Percentiles rank a stretch among this genome's conserved stretches.
Conservation (phyloP, 768 basidiomycete genomes). For the Agaricus sinodeliciosus region DNA sequence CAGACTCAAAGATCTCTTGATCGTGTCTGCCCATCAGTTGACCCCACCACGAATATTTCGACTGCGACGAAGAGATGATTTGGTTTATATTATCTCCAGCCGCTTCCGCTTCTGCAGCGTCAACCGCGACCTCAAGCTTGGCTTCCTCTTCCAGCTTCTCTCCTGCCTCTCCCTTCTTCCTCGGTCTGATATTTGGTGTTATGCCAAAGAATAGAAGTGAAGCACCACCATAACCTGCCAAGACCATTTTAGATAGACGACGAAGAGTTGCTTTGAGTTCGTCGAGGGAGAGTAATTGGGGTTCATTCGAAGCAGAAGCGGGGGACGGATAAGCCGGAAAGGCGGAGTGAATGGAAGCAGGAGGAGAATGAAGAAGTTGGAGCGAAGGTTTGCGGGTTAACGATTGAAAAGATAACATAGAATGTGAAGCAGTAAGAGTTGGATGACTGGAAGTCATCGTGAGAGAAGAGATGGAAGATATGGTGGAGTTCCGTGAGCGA, state of each 20-base stretch:
- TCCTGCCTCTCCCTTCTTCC: conserved; percentile 8
- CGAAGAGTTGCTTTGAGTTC: conserved; percentile 68
- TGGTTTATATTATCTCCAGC: conserved; percentile 39
- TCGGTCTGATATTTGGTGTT: conserved; percentile 20
- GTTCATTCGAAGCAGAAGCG: conserved; percentile 12
- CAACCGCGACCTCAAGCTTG: conserved; percentile 57
- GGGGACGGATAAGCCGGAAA: conserved; percentile 11
- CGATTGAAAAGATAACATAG: conserved; percentile 17
- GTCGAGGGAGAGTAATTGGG: conserved; percentile 24
- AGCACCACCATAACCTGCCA: conserved; percentile 82
- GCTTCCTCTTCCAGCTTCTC: conserved; percentile 53
- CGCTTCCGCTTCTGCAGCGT: conserved; percentile 66
- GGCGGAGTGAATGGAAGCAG: conserved; percentile 7
- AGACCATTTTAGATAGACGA: conserved; percentile 73
- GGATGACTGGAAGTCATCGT: neutral
- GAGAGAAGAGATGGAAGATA: conserved; percentile 1
- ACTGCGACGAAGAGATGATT: conserved; percentile 34
- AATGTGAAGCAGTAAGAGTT: neutral
- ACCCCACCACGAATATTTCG: conserved; percentile 76
- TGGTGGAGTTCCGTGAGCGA: conserved; percentile 2
- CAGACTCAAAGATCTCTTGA: conserved; percentile 75
- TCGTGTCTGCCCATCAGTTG: conserved; percentile 76
- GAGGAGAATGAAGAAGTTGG: neutral
- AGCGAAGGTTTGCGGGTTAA: conserved; percentile 17
- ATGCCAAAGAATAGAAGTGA: conserved; percentile 79